Evolutionary conservation across 495 filamentous ascomycete species (phyloP).

Genomic region (Cercophora sp.): DNA sequence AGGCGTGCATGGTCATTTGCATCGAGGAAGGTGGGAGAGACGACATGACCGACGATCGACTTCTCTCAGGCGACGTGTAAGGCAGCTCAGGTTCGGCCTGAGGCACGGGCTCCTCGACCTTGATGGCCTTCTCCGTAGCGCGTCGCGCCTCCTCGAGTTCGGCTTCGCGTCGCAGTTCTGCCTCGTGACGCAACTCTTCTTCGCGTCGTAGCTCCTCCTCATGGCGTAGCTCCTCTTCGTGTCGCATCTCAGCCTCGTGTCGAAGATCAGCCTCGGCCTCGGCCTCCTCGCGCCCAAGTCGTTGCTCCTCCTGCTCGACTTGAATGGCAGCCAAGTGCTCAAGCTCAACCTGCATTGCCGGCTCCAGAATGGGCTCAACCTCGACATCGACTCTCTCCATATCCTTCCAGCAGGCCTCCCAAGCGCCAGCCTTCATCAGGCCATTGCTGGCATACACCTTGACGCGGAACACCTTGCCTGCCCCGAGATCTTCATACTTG

Average conservation of each 20-base stretch:
- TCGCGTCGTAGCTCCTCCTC: not conserved
- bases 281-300: slow-evolving; percentile 29
- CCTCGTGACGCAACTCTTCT: too few relatives aligned
- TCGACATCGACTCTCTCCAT: slow-evolving; percentile 98
- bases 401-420: slow-evolving; percentile 90
- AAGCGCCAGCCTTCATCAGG: slow-evolving; percentile 84
- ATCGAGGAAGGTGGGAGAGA: slow-evolving; percentile 11
- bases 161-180: too few relatives aligned
- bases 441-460: slow-evolving; percentile 92
- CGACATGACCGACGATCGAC: slow-evolving; percentile 3
- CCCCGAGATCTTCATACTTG: slow-evolving; percentile 39
- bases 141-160: too few relatives aligned
- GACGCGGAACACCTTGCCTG: slow-evolving; percentile 67
- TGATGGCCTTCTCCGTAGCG: not conserved
- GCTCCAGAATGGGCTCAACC: slow-evolving; percentile 60
- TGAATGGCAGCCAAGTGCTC: slow-evolving; percentile 37
- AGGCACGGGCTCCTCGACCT: not conserved
- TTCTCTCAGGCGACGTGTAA: not conserved
- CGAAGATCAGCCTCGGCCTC: slow-evolving; percentile 26
- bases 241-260: slow-evolving; percentile 5
- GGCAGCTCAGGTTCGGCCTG: slow-evolving; percentile 2
- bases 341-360: slow-evolving; percentile 38
- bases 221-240: not conserved
- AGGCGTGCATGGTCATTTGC: slow-evolving; percentile 17
- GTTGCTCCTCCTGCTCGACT: slow-evolving; percentile 26